Base-by-base conservation (phyloP, 2,329 filamentous ascomycete species). In the Reticulascus tulasneorum region DNA sequence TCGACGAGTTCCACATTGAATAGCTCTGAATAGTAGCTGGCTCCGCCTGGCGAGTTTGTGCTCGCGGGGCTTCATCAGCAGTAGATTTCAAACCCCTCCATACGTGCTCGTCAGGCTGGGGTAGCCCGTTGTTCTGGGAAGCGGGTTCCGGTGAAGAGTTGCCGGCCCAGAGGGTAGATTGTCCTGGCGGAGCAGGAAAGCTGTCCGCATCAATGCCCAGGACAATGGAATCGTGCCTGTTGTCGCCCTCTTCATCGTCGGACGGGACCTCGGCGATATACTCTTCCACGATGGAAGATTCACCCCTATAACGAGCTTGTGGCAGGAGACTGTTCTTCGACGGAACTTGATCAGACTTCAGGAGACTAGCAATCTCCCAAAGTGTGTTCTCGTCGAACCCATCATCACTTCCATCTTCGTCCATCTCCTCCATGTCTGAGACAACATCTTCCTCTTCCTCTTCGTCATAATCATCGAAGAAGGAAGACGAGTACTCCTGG, bases 341-440 rank as follows among this genome's bases (percentile, higher is more conserved):
- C 4, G 74, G 73, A 5, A 78, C 56, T 31, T 69, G 54, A 37
- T 71, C 66, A 3, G 69, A 63, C 52, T 72, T 69, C 9, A 82
- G 60, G 25, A 82, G 61, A 41, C 63, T 77, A 39, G 77, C 77
- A 56, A 82, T 82, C 51, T 82, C 77, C 73, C 75, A 80, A 18
- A 82, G 59, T 1, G 75, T 81, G 9, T 62, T 71, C 57, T 82
- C 77, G 42, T 81, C 77, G 44, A 81, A 79, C 16, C 66, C 69
- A 33, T 75, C 73, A 23, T 69, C 72, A 29, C 63, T 66, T 26
- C 53, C 53, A 24, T 61, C 54, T 19, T 56, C 55, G n/a, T n/a
- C n/a, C n/a, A n/a, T n/a, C 13, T 55, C 53, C 20, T 64, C 56
- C 36, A 53, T 51, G 45, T 51, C 49, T 20, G 48, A 56, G 20